Percentiles rank a stretch among this genome's conserved stretches.
phyloP scores from a whole-genome alignment of 176 grass and related monocot genomes.

The Carex littledalei region DNA sequence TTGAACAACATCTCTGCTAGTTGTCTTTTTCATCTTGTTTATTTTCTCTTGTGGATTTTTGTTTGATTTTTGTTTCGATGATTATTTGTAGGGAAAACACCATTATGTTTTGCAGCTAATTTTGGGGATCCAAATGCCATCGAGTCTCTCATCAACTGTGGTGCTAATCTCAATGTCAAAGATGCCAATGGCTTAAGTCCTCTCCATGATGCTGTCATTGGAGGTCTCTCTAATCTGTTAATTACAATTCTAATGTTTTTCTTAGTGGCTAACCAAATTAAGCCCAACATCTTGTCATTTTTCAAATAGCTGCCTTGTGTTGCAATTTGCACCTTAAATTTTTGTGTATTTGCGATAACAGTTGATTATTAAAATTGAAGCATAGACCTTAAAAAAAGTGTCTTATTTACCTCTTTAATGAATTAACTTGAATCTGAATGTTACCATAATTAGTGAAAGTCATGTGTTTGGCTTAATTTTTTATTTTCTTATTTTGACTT shows the following conservation, averaged over 20 bases:
- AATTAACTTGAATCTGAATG: no score
- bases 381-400: not conserved
- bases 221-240: slow-evolving; percentile 11
- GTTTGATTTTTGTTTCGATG: not conserved
- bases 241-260: no score
- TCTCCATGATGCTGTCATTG: slow-evolving; percentile 37
- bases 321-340: not conserved
- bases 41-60: not conserved
- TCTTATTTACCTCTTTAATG: not conserved
- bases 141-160: slow-evolving; percentile 38
- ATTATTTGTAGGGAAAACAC: slow-evolving; percentile 28
- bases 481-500: no score
- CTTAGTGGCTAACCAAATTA: not conserved
- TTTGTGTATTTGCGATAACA: no score
- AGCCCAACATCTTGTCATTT: not conserved
- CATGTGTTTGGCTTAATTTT: no score
- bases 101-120: slow-evolving; percentile 23
- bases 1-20: no score
- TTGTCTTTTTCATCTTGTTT: not conserved
- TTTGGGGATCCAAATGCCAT: not conserved
- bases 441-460: no score
- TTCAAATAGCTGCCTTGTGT: not conserved
- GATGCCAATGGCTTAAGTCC: slow-evolving; percentile 19
- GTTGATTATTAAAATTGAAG: not conserved
- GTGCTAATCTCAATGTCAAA: slow-evolving; percentile 25